These are phyloP conservation scores for Penicillium aurantiogriseum DNA, from an alignment of 2,329 filamentous ascomycete species.

Conservation along the genomic window DNA sequence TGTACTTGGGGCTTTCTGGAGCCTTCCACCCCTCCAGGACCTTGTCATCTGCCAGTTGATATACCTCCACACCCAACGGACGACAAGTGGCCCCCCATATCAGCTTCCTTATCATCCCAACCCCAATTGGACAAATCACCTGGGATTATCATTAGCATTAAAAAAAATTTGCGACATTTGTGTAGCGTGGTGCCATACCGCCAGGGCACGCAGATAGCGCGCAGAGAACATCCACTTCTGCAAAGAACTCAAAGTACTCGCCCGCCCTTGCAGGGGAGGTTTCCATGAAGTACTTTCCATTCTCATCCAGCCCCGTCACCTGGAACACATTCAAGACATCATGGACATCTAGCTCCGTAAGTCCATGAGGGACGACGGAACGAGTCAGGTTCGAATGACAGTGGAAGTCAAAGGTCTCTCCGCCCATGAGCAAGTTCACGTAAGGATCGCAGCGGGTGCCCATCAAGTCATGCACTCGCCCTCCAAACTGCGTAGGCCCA, in stretches of 20 bases:
- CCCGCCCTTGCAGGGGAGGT: slow-evolving; percentile 47
- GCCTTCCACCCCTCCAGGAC: slow-evolving; percentile 63
- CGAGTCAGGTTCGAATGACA: slow-evolving; percentile 80
- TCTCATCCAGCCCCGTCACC: slow-evolving; percentile 71
- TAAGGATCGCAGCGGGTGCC: slow-evolving; percentile 85
- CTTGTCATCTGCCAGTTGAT: slow-evolving; percentile 55
- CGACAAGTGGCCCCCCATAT: slow-evolving; percentile 67
- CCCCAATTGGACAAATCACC: slow-evolving; percentile 78
- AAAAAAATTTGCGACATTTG: not conserved
- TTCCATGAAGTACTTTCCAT: slow-evolving; percentile 73
- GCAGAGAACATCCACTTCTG: slow-evolving; percentile 72
- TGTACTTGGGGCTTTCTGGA: slow-evolving; percentile 61
- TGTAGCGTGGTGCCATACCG: slow-evolving; percentile 37
- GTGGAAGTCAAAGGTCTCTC: slow-evolving; percentile 73
- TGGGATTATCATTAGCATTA: slow-evolving; percentile 21
- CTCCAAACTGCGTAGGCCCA: slow-evolving; percentile 54
- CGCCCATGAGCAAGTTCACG: slow-evolving; percentile 70
- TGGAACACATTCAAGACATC: slow-evolving; percentile 87
- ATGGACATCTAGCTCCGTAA: slow-evolving; percentile 73
- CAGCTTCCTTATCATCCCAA: slow-evolving; percentile 61
- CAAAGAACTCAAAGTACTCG: slow-evolving; percentile 71
- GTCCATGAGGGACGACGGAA: slow-evolving; percentile 65
- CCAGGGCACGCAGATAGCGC: slow-evolving; percentile 71
- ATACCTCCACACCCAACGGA: slow-evolving; percentile 73
- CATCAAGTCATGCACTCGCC: slow-evolving; percentile 72